These are phyloP conservation scores for Betula pendula DNA, from an alignment of 306 rosid species.

Conservation along the genomic window DNA sequence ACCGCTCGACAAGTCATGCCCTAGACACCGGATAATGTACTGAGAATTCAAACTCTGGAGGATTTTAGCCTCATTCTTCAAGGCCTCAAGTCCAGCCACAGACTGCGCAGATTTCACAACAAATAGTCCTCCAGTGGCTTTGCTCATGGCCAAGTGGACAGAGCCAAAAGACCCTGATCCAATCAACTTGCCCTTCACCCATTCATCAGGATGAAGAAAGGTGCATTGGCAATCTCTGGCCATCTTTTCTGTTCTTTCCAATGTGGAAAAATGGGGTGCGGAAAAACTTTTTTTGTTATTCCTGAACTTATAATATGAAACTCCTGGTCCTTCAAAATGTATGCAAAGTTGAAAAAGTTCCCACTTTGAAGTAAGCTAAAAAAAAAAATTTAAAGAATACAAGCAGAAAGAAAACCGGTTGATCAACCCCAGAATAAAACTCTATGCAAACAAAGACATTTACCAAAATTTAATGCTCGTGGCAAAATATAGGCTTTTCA, in stretches of 20 bases:
- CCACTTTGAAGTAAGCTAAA: neutral
- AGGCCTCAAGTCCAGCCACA: constrained; percentile 30
- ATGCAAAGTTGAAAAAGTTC: neutral
- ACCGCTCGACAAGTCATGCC: constrained; percentile 30
- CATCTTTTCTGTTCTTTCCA: constrained; percentile 15
- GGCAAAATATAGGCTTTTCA: neutral
- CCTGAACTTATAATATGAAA: constrained; percentile 13
- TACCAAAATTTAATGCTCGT: neutral
- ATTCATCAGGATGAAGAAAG: constrained; percentile 30
- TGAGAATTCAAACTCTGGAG: constrained; percentile 39
- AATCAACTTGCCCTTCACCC: constrained; percentile 62
- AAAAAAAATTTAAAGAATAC: neutral
- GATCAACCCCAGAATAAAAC: neutral
- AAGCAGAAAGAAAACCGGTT: constrained; percentile 18
- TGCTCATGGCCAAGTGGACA: constrained; percentile 64
- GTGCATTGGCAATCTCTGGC: constrained; percentile 15
- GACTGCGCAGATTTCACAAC: constrained; percentile 54
- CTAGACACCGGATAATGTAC: constrained; percentile 46
- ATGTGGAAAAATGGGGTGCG: neutral
- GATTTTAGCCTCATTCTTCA: constrained; percentile 48
- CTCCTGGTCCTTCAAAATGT: neutral
- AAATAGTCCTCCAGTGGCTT: constrained; percentile 52
- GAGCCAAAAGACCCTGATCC: constrained; percentile 65
- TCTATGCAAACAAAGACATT: neutral
- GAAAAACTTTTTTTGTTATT: neutral